Evolutionary conservation across 1,284 basidiomycete species (phyloP).

Genomic region (Pseudozyma sp.): DNA sequence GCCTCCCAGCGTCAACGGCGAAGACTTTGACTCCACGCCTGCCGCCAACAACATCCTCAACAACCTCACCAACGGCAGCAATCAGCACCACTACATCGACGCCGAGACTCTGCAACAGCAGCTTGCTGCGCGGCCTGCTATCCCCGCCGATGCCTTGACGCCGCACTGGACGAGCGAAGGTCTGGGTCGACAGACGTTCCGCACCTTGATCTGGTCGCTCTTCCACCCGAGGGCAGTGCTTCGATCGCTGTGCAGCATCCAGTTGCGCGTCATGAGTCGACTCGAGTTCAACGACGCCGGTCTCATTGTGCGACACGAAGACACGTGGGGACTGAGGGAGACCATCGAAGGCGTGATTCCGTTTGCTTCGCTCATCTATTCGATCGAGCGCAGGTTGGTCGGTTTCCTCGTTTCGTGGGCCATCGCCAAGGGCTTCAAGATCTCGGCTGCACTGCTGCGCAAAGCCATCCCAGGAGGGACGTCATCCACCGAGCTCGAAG

Average conservation of each 20-base stretch:
- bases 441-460: constrained; percentile 47
- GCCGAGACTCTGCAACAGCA: constrained; percentile 46
- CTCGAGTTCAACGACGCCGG: constrained; percentile 69
- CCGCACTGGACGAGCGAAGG: constrained; percentile 65
- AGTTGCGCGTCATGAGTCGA: constrained; percentile 65
- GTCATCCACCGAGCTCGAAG: constrained; percentile 21
- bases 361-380: constrained; percentile 61
- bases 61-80: constrained; percentile 25
- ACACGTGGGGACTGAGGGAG: constrained; percentile 67
- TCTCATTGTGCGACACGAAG: constrained; percentile 66
- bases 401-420: constrained; percentile 62
- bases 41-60: constrained; percentile 13
- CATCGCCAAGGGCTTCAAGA: constrained; percentile 56
- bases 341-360: constrained; percentile 66
- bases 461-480: constrained; percentile 36
- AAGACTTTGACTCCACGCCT: constrained; percentile 38
- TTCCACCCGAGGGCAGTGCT: constrained; percentile 60
- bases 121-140: constrained; percentile 40
- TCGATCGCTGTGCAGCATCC: constrained; percentile 61
- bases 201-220: constrained; percentile 56
- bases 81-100: constrained; percentile 38
- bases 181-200: constrained; percentile 59
- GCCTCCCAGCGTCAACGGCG: constrained; percentile 59
- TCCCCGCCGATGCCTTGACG: constrained; percentile 59
- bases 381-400: constrained; percentile 60